A percentile compares a stretch with the other conserved stretches of the same genome.
Conservation (phyloP, 2,329 filamentous ascomycete genomes). For the Verticillium nonalfalfae region DNA sequence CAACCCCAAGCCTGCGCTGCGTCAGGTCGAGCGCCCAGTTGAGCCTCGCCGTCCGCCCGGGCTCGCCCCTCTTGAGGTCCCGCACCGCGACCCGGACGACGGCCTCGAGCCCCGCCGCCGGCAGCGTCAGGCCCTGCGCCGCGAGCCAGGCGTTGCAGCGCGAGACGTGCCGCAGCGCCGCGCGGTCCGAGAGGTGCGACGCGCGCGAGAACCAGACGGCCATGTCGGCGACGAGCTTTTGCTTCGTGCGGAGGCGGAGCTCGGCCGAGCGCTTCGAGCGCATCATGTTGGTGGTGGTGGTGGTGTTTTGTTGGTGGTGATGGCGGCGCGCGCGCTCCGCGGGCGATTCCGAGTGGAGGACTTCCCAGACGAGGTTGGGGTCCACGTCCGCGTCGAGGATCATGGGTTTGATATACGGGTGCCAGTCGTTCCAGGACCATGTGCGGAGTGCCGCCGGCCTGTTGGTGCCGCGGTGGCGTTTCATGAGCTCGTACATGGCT, state of each 20-base stretch:
- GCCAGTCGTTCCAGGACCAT: slow-evolving; percentile 27
- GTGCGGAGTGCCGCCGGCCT: slow-evolving; percentile 4
- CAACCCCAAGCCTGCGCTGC: slow-evolving; percentile 10
- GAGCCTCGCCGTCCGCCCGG: slow-evolving; percentile 22
- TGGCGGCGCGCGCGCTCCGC: background rate
- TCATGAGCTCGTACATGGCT: slow-evolving; percentile 13
- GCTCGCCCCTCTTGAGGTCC: slow-evolving; percentile 25
- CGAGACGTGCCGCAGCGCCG: background rate
- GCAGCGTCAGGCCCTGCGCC: slow-evolving; percentile 13
- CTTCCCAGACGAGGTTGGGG: slow-evolving; percentile 17
- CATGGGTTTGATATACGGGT: slow-evolving; percentile 21
- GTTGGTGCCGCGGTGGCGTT: background rate
- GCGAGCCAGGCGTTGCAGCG: slow-evolving; percentile 6
- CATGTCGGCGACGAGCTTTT: slow-evolving; percentile 22
- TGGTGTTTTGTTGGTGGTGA: too few relatives aligned
- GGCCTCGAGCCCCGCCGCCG: slow-evolving; percentile 15
- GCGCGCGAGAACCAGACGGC: slow-evolving; percentile 20
- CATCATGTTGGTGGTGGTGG: too few relatives aligned
- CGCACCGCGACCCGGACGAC: slow-evolving; percentile 19
- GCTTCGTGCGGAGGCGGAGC: slow-evolving; percentile 11
- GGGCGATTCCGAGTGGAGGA: slow-evolving; percentile 13
- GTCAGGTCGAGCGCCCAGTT: slow-evolving; percentile 21
- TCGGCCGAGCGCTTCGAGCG: background rate
- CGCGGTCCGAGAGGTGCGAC: slow-evolving; percentile 12
- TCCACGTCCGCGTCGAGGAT: slow-evolving; percentile 22